Conservation (phyloP, 345 rosid genomes). For the Murraya koenigii region DNA sequence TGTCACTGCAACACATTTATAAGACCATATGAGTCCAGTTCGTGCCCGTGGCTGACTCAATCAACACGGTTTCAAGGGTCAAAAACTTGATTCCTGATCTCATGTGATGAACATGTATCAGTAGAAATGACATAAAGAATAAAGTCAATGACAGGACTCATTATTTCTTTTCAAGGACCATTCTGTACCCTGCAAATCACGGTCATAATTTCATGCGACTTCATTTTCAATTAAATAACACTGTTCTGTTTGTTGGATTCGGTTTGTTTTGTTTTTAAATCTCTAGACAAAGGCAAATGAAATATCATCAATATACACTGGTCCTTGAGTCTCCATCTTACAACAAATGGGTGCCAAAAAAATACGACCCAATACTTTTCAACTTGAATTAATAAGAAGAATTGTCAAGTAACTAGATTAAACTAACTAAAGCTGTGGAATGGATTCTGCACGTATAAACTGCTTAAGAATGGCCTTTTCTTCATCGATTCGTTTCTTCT, state of each 20-base stretch:
- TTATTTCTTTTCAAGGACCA: not conserved
- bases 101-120: not conserved
- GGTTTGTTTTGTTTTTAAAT: not conserved
- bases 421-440: slow-evolving; percentile 47
- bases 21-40: too few relatives aligned
- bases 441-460: slow-evolving; percentile 50
- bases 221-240: not conserved
- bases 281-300: not conserved
- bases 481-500: slow-evolving; percentile 52
- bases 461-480: slow-evolving; percentile 72
- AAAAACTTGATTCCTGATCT: not conserved
- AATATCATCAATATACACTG: not conserved
- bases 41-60: too few relatives aligned
- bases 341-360: slow-evolving; percentile 5
- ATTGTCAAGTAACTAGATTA: slow-evolving; percentile 25
- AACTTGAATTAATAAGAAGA: slow-evolving; percentile 12
- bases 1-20: not conserved
- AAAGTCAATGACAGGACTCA: not conserved
- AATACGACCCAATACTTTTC: not conserved
- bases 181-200: not conserved
- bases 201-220: not conserved
- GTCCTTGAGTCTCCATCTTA: slow-evolving; percentile 4
- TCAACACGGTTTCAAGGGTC: not conserved
- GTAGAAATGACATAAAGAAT: not conserved
- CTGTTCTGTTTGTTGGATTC: not conserved